Conservation (phyloP, 202 grass and related monocot genomes). For the Setaria italica region DNA sequence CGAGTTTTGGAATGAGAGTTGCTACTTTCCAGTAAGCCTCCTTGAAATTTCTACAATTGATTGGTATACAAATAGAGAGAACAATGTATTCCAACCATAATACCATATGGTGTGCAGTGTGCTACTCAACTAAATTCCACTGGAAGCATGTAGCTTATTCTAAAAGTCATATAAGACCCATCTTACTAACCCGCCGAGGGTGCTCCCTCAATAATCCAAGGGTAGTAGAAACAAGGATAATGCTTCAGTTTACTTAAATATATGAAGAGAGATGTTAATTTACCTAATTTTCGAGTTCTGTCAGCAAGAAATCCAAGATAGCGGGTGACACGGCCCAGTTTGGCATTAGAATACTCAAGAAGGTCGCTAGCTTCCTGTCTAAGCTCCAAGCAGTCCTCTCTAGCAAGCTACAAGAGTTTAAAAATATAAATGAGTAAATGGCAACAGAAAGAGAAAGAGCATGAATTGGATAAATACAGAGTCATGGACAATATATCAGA, state of each 20-base stretch:
- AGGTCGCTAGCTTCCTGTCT: conserved; percentile 96
- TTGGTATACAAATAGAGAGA: background rate
- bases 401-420: conserved; percentile 71
- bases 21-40: background rate
- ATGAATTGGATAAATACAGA: conserved; percentile 2
- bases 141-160: conserved; percentile 25
- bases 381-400: conserved; percentile 87
- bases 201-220: background rate
- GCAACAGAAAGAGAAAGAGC: conserved; percentile 22
- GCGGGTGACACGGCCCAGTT: conserved; percentile 87
- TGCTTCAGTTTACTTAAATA: conserved; percentile 30
- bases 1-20: conserved; percentile 9
- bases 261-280: conserved; percentile 36
- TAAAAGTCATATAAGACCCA: conserved; percentile 14
- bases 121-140: conserved; percentile 14
- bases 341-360: conserved; percentile 96
- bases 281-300: conserved; percentile 96
- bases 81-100: conserved; percentile 16
- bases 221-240: conserved; percentile 5
- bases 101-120: conserved; percentile 6
- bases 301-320: conserved; percentile 98
- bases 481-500: background rate
- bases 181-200: background rate
- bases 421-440: conserved; percentile 41
- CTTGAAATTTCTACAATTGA: background rate